phyloP scores from a whole-genome alignment of 2,329 filamentous ascomycete species.

The Talaromyces islandicus region DNA sequence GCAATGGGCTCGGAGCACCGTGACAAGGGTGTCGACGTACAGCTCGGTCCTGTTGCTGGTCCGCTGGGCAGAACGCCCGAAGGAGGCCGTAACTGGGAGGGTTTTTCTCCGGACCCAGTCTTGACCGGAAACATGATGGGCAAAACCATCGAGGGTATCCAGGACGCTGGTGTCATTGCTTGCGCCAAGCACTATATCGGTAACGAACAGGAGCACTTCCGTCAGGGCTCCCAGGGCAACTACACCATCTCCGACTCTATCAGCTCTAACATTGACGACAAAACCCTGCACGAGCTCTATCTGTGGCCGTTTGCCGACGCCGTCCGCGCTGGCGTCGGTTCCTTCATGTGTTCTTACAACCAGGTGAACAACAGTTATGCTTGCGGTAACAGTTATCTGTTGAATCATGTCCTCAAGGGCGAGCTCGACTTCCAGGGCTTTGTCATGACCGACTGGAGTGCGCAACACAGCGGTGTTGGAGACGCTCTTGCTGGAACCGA shows the following conservation, averaged over 20 bases:
- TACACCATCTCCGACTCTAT: constrained; percentile 58
- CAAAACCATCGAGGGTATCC: constrained; percentile 71
- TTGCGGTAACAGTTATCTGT: constrained; percentile 57
- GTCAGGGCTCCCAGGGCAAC: constrained; percentile 55
- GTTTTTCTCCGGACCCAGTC: constrained; percentile 66
- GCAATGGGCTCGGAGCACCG: constrained; percentile 72
- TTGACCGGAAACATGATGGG: constrained; percentile 67
- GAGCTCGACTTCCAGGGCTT: constrained; percentile 74
- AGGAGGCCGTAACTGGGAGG: constrained; percentile 64
- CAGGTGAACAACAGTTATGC: constrained; percentile 64
- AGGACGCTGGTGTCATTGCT: constrained; percentile 74
- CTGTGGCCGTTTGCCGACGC: constrained; percentile 66
- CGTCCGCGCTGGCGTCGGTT: constrained; percentile 58
- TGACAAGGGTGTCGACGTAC: constrained; percentile 68
- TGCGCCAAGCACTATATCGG: constrained; percentile 72
- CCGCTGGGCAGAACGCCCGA: constrained; percentile 63
- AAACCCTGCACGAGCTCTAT: constrained; percentile 59
- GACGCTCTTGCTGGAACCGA: constrained; percentile 65
- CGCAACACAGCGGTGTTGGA: constrained; percentile 65
- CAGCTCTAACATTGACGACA: constrained; percentile 58
- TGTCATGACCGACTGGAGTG: constrained; percentile 67
- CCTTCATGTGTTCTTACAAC: constrained; percentile 69
- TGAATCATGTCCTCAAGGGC: constrained; percentile 60
- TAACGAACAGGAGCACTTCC: constrained; percentile 71
- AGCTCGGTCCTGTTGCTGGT: constrained; percentile 71